Evolutionary conservation across 345 rosid genomes (phyloP).

Genomic region (Linum usitatissimum): DNA sequence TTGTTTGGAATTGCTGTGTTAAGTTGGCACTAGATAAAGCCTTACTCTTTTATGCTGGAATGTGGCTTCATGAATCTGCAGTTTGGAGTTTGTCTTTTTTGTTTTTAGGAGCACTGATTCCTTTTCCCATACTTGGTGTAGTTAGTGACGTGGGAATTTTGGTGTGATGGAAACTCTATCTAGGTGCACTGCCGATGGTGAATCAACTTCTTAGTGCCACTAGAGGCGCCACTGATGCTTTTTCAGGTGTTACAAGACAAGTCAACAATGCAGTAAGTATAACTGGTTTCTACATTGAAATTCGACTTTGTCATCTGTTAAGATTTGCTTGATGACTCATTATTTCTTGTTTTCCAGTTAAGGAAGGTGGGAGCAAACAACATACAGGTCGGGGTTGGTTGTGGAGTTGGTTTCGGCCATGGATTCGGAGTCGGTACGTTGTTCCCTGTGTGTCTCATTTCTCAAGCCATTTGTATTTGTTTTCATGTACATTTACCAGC

Average conservation of each 20-base stretch:
- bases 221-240: slow-evolving; percentile 83
- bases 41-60: neutral
- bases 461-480: no score
- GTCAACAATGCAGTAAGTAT: slow-evolving; percentile 53
- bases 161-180: slow-evolving; percentile 11
- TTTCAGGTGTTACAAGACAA: slow-evolving; percentile 72
- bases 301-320: neutral
- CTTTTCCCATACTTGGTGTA: neutral
- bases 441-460: neutral
- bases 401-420: slow-evolving; percentile 77
- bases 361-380: slow-evolving; percentile 53
- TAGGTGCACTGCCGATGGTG: slow-evolving; percentile 76
- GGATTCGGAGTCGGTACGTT: slow-evolving; percentile 65
- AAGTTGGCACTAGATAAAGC: neutral
- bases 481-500: no score
- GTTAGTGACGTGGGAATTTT: neutral
- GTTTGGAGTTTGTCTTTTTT: neutral
- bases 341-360: slow-evolving; percentile 25
- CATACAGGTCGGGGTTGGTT: slow-evolving; percentile 54
- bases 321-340: slow-evolving; percentile 8
- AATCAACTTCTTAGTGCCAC: slow-evolving; percentile 81
- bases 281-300: slow-evolving; percentile 5
- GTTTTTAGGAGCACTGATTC: neutral
- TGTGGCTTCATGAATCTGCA: neutral
- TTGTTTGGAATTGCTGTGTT: neutral